Evolutionary conservation across 257 asterid genomes (phyloP), one percentile per base, ranked within the genome.

Genomic region (Ophiorrhiza pumila): DNA sequence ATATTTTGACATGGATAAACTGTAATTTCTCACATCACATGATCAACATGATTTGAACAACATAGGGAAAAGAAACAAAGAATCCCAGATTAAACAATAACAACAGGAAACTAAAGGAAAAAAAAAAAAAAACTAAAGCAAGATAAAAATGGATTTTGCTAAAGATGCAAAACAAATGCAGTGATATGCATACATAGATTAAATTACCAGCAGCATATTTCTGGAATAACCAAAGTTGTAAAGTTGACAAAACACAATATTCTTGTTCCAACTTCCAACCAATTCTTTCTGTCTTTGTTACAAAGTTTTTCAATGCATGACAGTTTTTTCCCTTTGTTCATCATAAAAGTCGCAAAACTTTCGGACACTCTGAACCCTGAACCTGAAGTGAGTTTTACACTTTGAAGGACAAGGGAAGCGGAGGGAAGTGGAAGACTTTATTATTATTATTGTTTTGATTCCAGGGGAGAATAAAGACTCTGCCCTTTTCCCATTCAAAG

Each of bases 171-270:
- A 39, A 46, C 23, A 23, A 55, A 31, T 65, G 34, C 25, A n/a
- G 52, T n/a, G 34, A 52, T 13, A 18, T 4, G n/a, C 3, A 22
- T 75, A 75, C 79, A n/a, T n/a, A n/a, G n/a, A n/a, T n/a, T n/a
- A n/a, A n/a, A n/a, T n/a, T n/a, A n/a, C n/a, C n/a, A n/a, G n/a
- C 79, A 68, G 63, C 79, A 75, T 75, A 8, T 75, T 70, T 68
- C 37, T 39, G 13, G 56, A 25, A 45, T 25, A 22, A 31, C 34
- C 67, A 47, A 20, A 29, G 37, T 4, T 66, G 65, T 55, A 29
- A 50, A 62, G 63, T 35, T 17, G 31, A 43, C 62, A 58, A 35
- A 35, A 45, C 50, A n/a, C 25, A 15, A 61, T 61, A 10, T 62
- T 62, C 49, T 62, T 9, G n/a, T n/a, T 63, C n/a, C 2, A 5